Conservation (phyloP, 345 rosid species). For the Gossypium rotundifolium region DNA sequence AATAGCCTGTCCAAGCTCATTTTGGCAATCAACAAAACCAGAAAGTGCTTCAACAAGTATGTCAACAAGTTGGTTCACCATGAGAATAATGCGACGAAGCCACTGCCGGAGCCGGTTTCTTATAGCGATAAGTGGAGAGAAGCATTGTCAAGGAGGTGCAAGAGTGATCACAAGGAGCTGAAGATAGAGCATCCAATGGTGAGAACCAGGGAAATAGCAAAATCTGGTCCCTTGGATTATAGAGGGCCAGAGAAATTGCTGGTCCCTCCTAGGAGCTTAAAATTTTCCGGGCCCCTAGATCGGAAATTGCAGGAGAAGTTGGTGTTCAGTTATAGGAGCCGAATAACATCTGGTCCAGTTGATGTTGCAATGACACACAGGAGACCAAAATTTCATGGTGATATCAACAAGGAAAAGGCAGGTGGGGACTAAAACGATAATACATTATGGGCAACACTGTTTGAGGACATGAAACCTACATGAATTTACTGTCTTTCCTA, state of each 20-base stretch:
- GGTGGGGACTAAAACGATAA: constrained; percentile 35
- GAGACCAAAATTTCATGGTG: constrained; percentile 35
- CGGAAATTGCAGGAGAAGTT: constrained; percentile 46
- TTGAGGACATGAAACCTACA: constrained; percentile 79
- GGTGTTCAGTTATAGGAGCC: constrained; percentile 37
- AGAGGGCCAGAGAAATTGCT: constrained; percentile 30
- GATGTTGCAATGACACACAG: constrained; percentile 26
- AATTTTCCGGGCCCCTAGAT: constrained; percentile 68
- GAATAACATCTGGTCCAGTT: constrained; percentile 30
- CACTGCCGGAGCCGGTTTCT: neutral
- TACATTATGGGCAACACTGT: constrained; percentile 53
- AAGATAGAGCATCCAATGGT: constrained; percentile 24
- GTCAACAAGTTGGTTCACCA: constrained; percentile 35
- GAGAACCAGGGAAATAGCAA: constrained; percentile 33
- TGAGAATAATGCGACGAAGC: neutral
- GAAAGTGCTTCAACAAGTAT: constrained; percentile 36
- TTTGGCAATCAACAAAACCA: constrained; percentile 34
- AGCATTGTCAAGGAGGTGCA: constrained; percentile 10
- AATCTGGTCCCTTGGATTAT: constrained; percentile 67
- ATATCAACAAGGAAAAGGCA: constrained; percentile 16
- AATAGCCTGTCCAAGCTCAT: constrained; percentile 35
- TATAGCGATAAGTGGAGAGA: neutral
- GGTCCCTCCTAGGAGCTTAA: constrained; percentile 25
- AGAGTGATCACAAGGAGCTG: constrained; percentile 23
- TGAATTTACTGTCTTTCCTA: constrained; percentile 18